Evolutionary conservation across 73 alveolate species (phyloP), one percentile per base, ranked within the genome.

Genomic region (Paramecium sexaurelia): DNA sequence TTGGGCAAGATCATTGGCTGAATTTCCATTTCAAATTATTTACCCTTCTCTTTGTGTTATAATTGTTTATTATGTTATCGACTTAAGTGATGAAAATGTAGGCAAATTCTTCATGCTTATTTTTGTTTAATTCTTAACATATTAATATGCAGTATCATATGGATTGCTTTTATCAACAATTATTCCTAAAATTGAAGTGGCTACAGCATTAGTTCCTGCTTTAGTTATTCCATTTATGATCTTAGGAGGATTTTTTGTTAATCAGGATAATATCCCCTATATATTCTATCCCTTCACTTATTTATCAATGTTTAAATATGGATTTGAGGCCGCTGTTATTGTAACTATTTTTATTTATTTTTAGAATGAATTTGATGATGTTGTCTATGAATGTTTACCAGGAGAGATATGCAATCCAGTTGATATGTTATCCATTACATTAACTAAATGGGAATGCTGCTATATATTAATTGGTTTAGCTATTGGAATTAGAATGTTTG

Each of bases 211-310:
- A 24, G 94, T 82, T 5, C 94, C 92, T 66, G 94, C 75, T 36
- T 85, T 82, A 26, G 92, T 91, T 61, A 91, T 91, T 55, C 94
- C 94, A 19, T 82, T 91, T 73, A 82, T 91, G 94, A 71, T 91
- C 37, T 73, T 91, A 36, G 94, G 94, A 73, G 94, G 94, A 73
- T 91, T 91, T 82, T 91, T 91, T 47, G 94, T 82, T 11, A 91
- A 91, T 40, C 24, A 61, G 13, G 91, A 91, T 35, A 82, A 91
- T 47, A 75, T 91, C 33, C 94, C 94, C 6, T 61, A 82, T 35
- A 36, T 55, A 35, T 85, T 91, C 37, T 45, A 35, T 2, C 86
- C 87, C 32, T 55, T 91, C 73, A 67, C 90, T 11, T 91, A 82
- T 13, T 47, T 91, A 17, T 78, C 92, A 19, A 75, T 82, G 90